Evolutionary conservation across 78 protist species (phyloP).

Genomic region (Dictyostelium capitatum): DNA sequence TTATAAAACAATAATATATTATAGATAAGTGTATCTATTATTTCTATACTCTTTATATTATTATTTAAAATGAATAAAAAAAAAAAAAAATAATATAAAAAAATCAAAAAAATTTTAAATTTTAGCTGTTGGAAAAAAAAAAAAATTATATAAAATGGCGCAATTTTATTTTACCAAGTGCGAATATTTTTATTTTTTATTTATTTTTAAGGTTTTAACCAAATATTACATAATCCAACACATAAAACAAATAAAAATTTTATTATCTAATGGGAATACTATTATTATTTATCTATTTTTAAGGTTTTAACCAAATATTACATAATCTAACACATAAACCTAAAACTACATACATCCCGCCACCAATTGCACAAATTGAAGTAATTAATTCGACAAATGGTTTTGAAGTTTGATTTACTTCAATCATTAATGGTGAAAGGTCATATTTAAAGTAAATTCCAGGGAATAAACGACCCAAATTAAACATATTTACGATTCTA

Average conservation of each 20-base stretch:
- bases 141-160: too few species aligned
- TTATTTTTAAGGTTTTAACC: background rate
- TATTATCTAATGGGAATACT: too few species aligned
- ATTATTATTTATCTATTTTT: background rate
- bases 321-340: conserved; percentile 14
- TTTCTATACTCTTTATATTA: background rate
- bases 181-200: background rate
- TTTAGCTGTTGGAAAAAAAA: too few species aligned
- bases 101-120: background rate
- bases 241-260: background rate
- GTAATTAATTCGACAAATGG: conserved; percentile 60
- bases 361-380: conserved; percentile 71
- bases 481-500: background rate
- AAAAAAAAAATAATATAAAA: background rate
- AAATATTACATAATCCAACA: background rate
- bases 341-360: conserved; percentile 77
- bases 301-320: background rate
- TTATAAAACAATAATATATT: background rate
- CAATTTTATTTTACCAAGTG: too few species aligned
- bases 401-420: conserved; percentile 74
- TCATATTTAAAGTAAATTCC: conserved; percentile 76
- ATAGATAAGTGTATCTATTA: background rate
- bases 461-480: background rate
- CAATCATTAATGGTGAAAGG: conserved; percentile 64
- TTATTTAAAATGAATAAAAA: background rate